phyloP scores from a whole-genome alignment of 176 grass and related monocot genomes.

The Phyllostachys edulis region DNA sequence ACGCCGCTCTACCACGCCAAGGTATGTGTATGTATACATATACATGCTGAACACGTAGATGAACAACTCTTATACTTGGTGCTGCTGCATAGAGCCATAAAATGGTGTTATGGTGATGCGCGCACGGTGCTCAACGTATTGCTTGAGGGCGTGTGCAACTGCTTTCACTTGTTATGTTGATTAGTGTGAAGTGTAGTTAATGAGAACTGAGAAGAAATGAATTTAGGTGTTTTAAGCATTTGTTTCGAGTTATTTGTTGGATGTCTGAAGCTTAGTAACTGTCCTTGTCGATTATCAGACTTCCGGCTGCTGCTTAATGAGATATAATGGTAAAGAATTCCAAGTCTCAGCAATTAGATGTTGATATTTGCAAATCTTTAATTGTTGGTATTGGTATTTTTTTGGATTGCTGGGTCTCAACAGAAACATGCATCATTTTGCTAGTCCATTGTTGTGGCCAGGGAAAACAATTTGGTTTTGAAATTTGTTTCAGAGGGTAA shows the following conservation, averaged over 20 bases:
- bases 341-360: not conserved
- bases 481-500: too few relatives aligned
- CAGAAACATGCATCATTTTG: not conserved
- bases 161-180: not conserved
- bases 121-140: not conserved
- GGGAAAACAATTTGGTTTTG: too few relatives aligned
- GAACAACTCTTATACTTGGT: not conserved
- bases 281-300: not conserved
- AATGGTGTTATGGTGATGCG: not conserved
- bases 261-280: not conserved
- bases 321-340: not conserved
- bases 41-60: not conserved
- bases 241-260: not conserved
- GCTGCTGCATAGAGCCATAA: not conserved
- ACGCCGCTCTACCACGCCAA: slow-evolving; percentile 74
- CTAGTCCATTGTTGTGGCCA: not conserved
- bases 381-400: not conserved
- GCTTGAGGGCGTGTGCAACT: not conserved
- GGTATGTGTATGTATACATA: slow-evolving; percentile 28
- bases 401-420: not conserved
- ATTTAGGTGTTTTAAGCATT: not conserved
- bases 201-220: not conserved
- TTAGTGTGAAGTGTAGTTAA: not conserved
- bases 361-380: too few relatives aligned
- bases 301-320: not conserved